These are phyloP conservation scores for Cydonia oblonga DNA, from an alignment of 331 rosid species.

Conservation along the genomic window DNA sequence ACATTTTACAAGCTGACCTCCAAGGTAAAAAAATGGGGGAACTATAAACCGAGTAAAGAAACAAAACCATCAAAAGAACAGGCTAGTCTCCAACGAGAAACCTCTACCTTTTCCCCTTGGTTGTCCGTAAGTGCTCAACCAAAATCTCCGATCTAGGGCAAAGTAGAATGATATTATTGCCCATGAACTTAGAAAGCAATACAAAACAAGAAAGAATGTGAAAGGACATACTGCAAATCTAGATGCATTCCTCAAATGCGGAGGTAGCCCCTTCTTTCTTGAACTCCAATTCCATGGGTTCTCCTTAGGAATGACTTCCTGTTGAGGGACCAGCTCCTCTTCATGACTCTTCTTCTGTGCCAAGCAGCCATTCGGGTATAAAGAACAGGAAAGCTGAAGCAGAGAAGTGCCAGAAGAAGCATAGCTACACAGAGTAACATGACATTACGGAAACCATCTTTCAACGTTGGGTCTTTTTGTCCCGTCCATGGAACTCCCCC, in stretches of 20 bases:
- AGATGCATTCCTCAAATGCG: conserved; percentile 38
- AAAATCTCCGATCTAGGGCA: conserved; percentile 6
- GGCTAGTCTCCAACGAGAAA: conserved; percentile 7
- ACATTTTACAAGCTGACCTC: neutral
- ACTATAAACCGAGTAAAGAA: neutral
- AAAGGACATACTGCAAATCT: neutral
- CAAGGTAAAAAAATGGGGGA: neutral
- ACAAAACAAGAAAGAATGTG: neutral
- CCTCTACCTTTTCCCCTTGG: conserved; percentile 1
- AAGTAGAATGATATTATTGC: neutral
- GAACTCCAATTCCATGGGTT: conserved; percentile 27
- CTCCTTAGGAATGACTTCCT: conserved; percentile 62
- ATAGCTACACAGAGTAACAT: conserved; percentile 48
- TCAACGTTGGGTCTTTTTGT: conserved; percentile 39
- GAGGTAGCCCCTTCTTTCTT: conserved; percentile 62
- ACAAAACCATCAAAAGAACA: conserved; percentile 17
- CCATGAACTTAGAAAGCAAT: neutral
- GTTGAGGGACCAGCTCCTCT: conserved; percentile 70
- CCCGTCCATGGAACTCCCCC: conserved; percentile 98
- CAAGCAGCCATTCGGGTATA: conserved; percentile 45
- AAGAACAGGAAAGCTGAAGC: conserved; percentile 76
- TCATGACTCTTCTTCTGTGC: conserved; percentile 32
- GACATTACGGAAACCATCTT: conserved; percentile 79
- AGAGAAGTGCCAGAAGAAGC: conserved; percentile 58
- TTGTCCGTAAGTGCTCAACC: conserved; percentile 11